Base-by-base conservation (phyloP, 108 stramenopile genomes). In the Bacterosira constricta region DNA sequence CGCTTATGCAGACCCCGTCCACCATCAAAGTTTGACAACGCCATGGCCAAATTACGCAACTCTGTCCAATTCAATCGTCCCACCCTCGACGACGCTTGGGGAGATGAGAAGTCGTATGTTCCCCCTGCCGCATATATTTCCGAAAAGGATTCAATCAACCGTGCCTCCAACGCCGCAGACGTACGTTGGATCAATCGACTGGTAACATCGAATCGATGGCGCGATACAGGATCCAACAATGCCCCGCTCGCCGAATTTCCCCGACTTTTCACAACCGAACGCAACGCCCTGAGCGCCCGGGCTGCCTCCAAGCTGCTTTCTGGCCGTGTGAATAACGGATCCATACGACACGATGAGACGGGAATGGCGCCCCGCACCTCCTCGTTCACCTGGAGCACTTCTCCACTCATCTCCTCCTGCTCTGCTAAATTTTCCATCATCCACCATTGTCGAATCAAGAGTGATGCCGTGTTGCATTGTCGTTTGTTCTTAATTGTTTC, bases 361-460 rank as follows among this genome's bases (percentile, higher is more conserved):
- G 90, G 85, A 3, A 90, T 75, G 11, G 66, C 66, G 38, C 92
- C 92, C 32, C 82, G 34, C 6, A 93, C 80, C 75, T 94, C 92
- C 57, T 90, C 88, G 56, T 86, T 38, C 7, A 94, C 90, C 47
- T 83, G 81, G 17, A 93, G 57, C 18, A 45, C 62, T 38, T 89
- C 87, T 21, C 86, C 88, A 27, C 77, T 77, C 37, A 76, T 30
- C 18, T 79, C 87, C 68, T 93, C 92, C 69, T 86, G 82, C 68
- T 93, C 92, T 2, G 92, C 92, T 29, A 90, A 57, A 69, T 75
- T 85, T 64, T 93, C 92, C 92, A 93, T 87, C 69, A 89, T 77
- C 90, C 92, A 90, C 92, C 92, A 93, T 29, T 88, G 82, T 59
- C 90, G 83, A 64, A 93, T 89, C 61, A 93, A 71, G 25, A 86